Evolutionary conservation across 2,329 filamentous ascomycete genomes (phyloP), one percentile per base, ranked within the genome.

Genomic region (Aspergillus calidoustus): DNA sequence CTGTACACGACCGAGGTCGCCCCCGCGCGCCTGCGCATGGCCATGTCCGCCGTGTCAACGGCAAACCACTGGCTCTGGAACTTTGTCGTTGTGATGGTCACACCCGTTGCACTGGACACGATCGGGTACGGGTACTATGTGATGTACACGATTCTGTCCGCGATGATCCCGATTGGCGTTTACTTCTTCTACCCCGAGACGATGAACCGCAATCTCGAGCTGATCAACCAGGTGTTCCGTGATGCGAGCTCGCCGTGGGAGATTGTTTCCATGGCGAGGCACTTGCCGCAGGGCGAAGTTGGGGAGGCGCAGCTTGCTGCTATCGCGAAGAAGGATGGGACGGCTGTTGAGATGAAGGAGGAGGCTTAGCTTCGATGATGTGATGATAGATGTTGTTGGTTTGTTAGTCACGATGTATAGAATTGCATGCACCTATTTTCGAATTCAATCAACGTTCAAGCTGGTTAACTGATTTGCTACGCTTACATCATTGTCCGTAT

Each of bases 121-220:
- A 67, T 69, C 31, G 62, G 64, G 1, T 68, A 65, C 44, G 57
- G 57, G 11, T 64, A 66, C 62, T 67, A 68, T 38, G 63, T 69
- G 6, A 62, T 69, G 22, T 69, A 64, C 28, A 57, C 67, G 9
- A 57, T 68, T 6, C 62, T 69, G 23, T 62, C 53, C 2, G 62
- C 59, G 4, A 48, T 57, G 25, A 64, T 66, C 8, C 62, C 64
- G 1, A 44, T 59, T 6, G 15, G 49, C 1, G 65, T 67, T 11
- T 70, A 67, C 38, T 63, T 70, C 25, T 63, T 70, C 57, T 69
- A 65, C 31, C 67, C 68, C 1, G 68, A 70, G 43, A 70, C 68
- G 1, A 67, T 64, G 61, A 57, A 62, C 11, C 66, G 62, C 25
- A 63, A 54, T 28, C 59, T 70, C 3, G 67, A 70, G 51, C 38